phyloP scores from a whole-genome alignment of 1,139 yeast species.

The Kodamaea ohmeri region DNA sequence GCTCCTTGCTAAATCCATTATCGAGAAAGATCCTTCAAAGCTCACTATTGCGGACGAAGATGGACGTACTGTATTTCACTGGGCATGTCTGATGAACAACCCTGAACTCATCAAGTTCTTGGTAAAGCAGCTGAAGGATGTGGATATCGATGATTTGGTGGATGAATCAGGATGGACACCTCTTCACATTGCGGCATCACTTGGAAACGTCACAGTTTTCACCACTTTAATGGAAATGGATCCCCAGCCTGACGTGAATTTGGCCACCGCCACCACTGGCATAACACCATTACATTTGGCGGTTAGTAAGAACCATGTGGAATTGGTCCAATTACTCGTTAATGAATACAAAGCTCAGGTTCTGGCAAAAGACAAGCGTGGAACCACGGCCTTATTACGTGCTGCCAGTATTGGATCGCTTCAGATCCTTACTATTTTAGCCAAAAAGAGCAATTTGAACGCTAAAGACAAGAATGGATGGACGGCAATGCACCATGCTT shows the following conservation, averaged over 20 bases:
- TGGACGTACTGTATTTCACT: conserved; percentile 78
- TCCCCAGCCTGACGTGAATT: conserved; percentile 32
- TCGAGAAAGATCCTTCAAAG: conserved; percentile 47
- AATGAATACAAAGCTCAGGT: conserved; percentile 55
- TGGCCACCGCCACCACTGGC: conserved; percentile 61
- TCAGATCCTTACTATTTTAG: conserved; percentile 49
- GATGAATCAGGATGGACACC: conserved; percentile 91
- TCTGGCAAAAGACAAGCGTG: conserved; percentile 62
- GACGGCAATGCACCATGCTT: conserved; percentile 87
- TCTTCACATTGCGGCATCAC: conserved; percentile 73
- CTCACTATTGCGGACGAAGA: conserved; percentile 60
- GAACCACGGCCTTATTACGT: conserved; percentile 70
- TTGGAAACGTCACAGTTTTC: conserved; percentile 61
- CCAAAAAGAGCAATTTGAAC: conserved; percentile 63
- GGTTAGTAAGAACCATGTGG: conserved; percentile 61
- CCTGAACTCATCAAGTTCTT: conserved; percentile 51
- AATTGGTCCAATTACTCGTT: conserved; percentile 51
- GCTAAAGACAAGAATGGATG: conserved; percentile 70
- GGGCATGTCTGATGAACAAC: conserved; percentile 78
- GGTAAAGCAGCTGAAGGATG: conserved; percentile 16
- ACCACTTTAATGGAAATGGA: conserved; percentile 31
- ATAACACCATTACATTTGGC: conserved; percentile 78
- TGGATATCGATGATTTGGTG: conserved; percentile 62
- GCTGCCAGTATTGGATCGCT: conserved; percentile 79
- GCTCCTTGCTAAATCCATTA: conserved; percentile 45